Evolutionary conservation across 2,329 filamentous ascomycete genomes (phyloP), one percentile per base, ranked within the genome.

Genomic region (Fusarium ramigenum): DNA sequence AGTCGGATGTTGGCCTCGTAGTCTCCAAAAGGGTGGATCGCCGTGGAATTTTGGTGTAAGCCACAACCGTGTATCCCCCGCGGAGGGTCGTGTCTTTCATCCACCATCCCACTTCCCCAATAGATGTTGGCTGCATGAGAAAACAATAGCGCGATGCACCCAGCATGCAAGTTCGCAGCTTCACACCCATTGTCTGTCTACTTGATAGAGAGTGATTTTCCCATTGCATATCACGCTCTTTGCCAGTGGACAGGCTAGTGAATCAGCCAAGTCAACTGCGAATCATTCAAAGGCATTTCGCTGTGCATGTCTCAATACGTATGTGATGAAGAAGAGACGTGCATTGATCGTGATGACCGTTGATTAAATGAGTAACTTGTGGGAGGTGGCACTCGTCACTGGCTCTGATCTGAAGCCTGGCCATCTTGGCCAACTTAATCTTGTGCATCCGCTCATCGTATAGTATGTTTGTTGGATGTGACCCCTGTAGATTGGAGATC

Each of bases 111-210:
- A 32, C 19, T 34, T 44, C 53, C 47, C 43, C 39, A 28, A 36
- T 23, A 34, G 19, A n/a, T 69, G 34, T 61, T 69, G 65, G 66
- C 47, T 74, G 61, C 66, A 63, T 25, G n/a, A 40, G 15, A 44
- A 70, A 25, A 28, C 43, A 60, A 59, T 52, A 63, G 44, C 50
- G 66, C 40, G 32, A 46, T 66, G 36, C 70, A 34, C 57, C 28
- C 34, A 28, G 28, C 19, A 42, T 37, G 23, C 21, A 47, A n/a
- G 39, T 19, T 32, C 30, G n/a, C 46, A 50, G 49, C 44, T 46
- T 73, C 54, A 58, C 32, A 50, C 40, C 37, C 21, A 34, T 46
- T 37, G 34, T 53, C 12, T 57, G n/a, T 23, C 44, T 54, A 72
- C 42, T 60, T 32, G 43, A 39, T 19, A 32, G 23, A 25, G 23